These are phyloP conservation scores for Lactarius tabidus DNA, from an alignment of 768 basidiomycete species.

Conservation along the genomic window DNA sequence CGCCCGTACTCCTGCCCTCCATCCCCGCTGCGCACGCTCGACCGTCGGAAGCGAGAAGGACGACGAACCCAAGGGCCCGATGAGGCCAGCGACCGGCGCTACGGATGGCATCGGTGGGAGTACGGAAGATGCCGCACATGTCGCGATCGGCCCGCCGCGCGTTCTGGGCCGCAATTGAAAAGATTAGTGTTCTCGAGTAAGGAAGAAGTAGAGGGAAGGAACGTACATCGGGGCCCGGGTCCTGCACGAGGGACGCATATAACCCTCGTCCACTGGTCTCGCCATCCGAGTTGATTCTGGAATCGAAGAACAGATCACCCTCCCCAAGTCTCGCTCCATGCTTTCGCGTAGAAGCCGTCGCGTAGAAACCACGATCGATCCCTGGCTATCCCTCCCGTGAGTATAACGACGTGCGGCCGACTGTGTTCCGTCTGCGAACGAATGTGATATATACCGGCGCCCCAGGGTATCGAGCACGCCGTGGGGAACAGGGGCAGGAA, in stretches of 20 bases:
- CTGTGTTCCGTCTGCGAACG: constrained; percentile 76
- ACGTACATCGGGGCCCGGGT: constrained; percentile 68
- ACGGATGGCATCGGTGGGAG: constrained; percentile 57
- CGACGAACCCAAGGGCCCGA: no score
- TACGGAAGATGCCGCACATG: constrained; percentile 82
- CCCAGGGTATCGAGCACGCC: constrained; percentile 33
- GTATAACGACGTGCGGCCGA: constrained; percentile 81
- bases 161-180: constrained; percentile 51
- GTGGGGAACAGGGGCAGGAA: constrained; percentile 54
- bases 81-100: constrained; percentile 60
- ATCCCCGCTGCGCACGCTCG: constrained; percentile 80
- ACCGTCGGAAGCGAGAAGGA: constrained; percentile 85
- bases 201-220: constrained; percentile 13
- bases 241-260: constrained; percentile 68
- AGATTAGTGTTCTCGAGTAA: no score
- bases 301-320: no score
- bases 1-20: constrained; percentile 53
- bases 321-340: no score
- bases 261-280: constrained; percentile 39
- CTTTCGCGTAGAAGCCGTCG: no score
- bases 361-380: no score
- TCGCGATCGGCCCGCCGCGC: constrained; percentile 87
- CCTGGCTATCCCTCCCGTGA: no score
- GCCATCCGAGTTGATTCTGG: no score
- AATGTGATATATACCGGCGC: constrained; percentile 63